Percentiles rank a stretch among this genome's conserved stretches.
Conservation (phyloP, 208 protist genomes). For the Balamuthia mandrillaris region DNA sequence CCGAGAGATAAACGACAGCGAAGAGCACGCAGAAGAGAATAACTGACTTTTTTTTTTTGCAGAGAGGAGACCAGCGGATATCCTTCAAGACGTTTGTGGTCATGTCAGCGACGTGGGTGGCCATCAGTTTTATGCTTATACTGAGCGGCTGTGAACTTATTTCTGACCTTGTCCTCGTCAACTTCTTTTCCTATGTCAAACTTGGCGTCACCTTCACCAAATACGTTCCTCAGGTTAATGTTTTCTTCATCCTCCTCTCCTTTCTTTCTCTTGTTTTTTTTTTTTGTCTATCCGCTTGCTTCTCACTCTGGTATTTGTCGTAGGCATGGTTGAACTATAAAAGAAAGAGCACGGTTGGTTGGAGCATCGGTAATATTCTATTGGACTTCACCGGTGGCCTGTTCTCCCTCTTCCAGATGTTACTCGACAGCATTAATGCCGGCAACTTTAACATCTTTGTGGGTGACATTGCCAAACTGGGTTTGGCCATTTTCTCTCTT, state of each 20-base stretch:
- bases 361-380: conserved; percentile 27
- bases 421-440: neutral
- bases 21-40: too few relatives aligned
- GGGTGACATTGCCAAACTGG: neutral
- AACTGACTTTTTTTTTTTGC: neutral
- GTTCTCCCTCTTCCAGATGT: conserved; percentile 17
- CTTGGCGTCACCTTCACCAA: neutral
- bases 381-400: conserved; percentile 19
- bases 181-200: neutral
- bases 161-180: too few relatives aligned
- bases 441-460: neutral
- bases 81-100: neutral
- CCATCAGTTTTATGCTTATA: neutral
- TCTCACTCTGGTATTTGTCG: neutral
- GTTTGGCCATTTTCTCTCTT: conserved; percentile 5
- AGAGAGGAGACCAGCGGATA: neutral
- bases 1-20: too few relatives aligned
- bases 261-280: neutral
- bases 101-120: neutral
- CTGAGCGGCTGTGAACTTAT: neutral
- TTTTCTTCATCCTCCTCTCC: neutral
- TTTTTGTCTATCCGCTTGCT: neutral
- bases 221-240: conserved; percentile 9
- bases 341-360: neutral
- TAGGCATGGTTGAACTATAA: neutral